Base-by-base conservation (phyloP, 2,329 filamentous ascomycete species). In the Cucurbitaria berberidis region DNA sequence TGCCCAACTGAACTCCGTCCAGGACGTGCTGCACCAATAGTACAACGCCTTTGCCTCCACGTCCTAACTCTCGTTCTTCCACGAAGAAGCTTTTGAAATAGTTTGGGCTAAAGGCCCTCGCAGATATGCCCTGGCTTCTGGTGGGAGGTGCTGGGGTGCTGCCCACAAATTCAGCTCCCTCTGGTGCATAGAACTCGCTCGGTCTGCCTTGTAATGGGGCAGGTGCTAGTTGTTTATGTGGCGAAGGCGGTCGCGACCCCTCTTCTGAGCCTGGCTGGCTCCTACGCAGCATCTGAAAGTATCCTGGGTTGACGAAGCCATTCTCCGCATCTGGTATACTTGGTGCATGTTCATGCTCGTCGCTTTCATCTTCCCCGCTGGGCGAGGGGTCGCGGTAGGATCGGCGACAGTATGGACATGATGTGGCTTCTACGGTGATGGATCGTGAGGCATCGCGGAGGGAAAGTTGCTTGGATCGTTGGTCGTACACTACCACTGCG, bases 41-140 rank as follows among this genome's bases (percentile, higher is more conserved):
- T 1, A 99, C 95, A 3, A 99, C 92, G 0, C 95, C 95, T 71
- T 96, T 96, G 3, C 96, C 95, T 19, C 96, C 95, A 67, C 89
- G 85, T 0, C 95, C 95, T 0, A 99, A 81, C 67, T 93, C 88
- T 5, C 84, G 82, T 75, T 98, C 91, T 67, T 96, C 93, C 3
- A 92, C 87, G 68, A 99, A 99, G 76, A 97, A 98, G 13, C 86
- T 89, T 66, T 89, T 86, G 78, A 98, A 98, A 71, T 98, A 99
- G 63, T 93, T 88, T 6, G 89, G 93, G 64, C 89, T 96, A 68
- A 99, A 97, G 0, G 95, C 92, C 24, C 90, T 86, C 50, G 87
- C 85, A 27, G 90, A 90, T 48, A 99, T 99, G 24, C 89, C 88
- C 56, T 89, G 86, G 44, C 64, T 67, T 32, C 53, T 63, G 16